Evolutionary conservation across 163 green algal genomes (phyloP), one percentile per base, ranked within the genome.

Genomic region (Scenedesmus sp.): DNA sequence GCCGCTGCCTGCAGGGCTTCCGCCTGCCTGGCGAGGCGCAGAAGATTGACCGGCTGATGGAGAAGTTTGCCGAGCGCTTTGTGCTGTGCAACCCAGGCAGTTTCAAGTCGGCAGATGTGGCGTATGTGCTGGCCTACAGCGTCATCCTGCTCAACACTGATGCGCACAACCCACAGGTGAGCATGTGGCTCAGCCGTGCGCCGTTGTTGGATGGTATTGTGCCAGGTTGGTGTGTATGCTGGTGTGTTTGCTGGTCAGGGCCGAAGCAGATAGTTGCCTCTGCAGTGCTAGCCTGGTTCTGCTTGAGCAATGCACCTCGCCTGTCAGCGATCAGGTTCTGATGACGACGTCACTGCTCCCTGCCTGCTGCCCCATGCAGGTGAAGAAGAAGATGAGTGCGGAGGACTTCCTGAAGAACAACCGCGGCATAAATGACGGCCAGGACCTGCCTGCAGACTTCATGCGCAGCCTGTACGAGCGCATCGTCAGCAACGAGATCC

Each of bases 81-180:
- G 92, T 98, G 79, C 93, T 92, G 78, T 99, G 96, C 96, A 99
- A 99, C 92, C 96, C 97, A 6, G 94, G 94, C 12, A 93, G 87
- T 26, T 99, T 99, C 93, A 98, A 97, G 92, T 97, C 89, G 24
- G 98, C 98, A 4, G 98, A 99, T 91, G 98, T 98, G 65, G 98
- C 97, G 18, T 99, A 99, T 92, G 97, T 99, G 92, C 95, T 99
- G 61, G 97, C 98, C n/a, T 99, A 99, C 95, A 98, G 95, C 20
- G 97, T 99, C 88, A 99, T 99, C 96, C 98, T 99, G 98, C 97
- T 99, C 92, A 99, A 99, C 96, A 99, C 98, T 1, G 98, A 99
- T 92, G 97, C 98, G 33, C 98, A 99, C 96, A 99, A 99, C 94
- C 96, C 97, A 7, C 94, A 96, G 92, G 97, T 98, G 65, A 0